Conservation (phyloP, 768 basidiomycete genomes). For the Mycena sanguinolenta region DNA sequence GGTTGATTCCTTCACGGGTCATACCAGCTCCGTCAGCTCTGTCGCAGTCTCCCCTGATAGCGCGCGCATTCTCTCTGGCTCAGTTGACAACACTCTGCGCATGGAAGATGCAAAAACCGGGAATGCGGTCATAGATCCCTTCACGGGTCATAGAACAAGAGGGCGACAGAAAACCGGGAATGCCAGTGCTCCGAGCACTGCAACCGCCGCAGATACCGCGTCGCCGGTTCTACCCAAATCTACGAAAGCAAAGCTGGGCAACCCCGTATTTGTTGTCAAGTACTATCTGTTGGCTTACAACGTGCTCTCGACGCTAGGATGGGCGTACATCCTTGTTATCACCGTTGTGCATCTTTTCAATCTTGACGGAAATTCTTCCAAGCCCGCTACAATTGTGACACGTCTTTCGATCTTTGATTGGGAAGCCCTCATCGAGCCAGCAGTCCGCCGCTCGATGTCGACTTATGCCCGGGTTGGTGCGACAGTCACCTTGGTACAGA, state of each 20-base stretch:
- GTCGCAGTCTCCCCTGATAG: too few species aligned
- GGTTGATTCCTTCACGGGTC: too few species aligned
- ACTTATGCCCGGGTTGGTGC: conserved; percentile 73
- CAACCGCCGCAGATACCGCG: conserved; percentile 13
- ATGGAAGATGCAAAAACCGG: too few species aligned
- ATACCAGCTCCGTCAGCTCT: too few species aligned
- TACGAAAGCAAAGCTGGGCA: conserved; percentile 32
- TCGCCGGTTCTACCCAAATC: conserved; percentile 35
- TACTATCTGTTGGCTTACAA: conserved; percentile 88
- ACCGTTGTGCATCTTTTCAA: conserved; percentile 66
- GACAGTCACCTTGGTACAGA: conserved; percentile 82
- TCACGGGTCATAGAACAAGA: too few species aligned
- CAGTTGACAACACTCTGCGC: too few species aligned
- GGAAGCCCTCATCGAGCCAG: conserved; percentile 52
- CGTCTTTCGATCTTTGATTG: conserved; percentile 55
- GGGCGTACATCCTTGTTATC: conserved; percentile 77
- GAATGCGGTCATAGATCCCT: too few species aligned
- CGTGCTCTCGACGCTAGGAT: conserved; percentile 76
- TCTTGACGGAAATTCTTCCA: conserved; percentile 55
- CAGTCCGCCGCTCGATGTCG: conserved; percentile 66
- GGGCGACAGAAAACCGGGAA: conserved; percentile 32
- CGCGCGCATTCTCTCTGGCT: too few species aligned
- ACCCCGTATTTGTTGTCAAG: conserved; percentile 48
- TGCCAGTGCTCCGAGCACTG: conserved; percentile 5
- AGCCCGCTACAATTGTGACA: conserved; percentile 40